Evolutionary conservation across 129 eudicot genomes (phyloP), one percentile per base, ranked within the genome.

Genomic region (Flaveria bidentis): DNA sequence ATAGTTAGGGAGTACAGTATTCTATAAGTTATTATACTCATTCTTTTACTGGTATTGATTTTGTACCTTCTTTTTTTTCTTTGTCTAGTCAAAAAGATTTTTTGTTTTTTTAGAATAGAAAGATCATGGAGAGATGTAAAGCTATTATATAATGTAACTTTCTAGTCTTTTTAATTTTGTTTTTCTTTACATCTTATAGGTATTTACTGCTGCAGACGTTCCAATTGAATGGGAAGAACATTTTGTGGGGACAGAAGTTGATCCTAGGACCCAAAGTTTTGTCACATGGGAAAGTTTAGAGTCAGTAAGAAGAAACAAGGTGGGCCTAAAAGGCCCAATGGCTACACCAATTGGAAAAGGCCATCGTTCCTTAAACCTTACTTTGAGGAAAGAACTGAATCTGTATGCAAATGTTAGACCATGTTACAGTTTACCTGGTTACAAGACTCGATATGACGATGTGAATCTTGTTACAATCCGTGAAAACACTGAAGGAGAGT

Each of bases 191-290:
- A 22, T 55, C 14, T 25, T 84, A 28, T 86, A 94, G 98, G 75
- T 94, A 69, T 94, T 94, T 75, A 87, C 17, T 70, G 81, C 86
- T 73, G 98, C 96, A 58, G 97, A 86, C 6, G 93, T 91, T 73
- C 97, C 98, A 22, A 91, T 94, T 78, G 93, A 94, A 77, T 94
- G 98, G 97, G 98, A 94, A 80, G 98, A 94, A 74, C 98, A 91
- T 82, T 94, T 72, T 75, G 97, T 94, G 74, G 97, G 97, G 77
- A 82, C 63, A 36, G 93, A 91, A 79, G 81, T 94, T 60, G 98
- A 94, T 82, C 96, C 98, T 44, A 84, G 98, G 86, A 94, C 98
- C 41, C 97, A 94, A 72, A 94, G 98, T 69, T 94, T 91, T 62
- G 82, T 94, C 15, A 94, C 97, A 81, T 94, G 98, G 97, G 97